A percentile compares a stretch with the other conserved stretches of the same genome.
Evolutionary conservation across 2,329 filamentous ascomycete genomes (phyloP).

Genomic region (Cladophialophora exuberans): DNA sequence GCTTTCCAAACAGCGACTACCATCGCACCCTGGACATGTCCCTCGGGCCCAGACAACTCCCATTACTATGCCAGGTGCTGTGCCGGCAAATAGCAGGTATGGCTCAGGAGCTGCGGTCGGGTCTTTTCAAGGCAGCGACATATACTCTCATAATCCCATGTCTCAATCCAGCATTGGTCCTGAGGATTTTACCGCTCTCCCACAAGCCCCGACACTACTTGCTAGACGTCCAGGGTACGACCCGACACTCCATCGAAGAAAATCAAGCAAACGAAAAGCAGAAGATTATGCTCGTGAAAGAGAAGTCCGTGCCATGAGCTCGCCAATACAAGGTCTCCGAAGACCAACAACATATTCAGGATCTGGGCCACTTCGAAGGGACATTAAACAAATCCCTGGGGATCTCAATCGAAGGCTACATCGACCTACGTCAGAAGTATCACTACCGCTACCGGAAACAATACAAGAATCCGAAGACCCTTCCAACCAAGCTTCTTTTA

Average conservation of each 20-base stretch:
- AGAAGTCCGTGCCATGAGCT: conserved; percentile 84
- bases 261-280: conserved; percentile 76
- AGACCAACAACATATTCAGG: conserved; percentile 64
- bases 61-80: conserved; percentile 13
- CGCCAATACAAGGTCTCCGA: conserved; percentile 63
- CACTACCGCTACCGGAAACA: conserved; percentile 74
- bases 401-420: conserved; percentile 60
- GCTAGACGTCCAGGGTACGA: conserved; percentile 65
- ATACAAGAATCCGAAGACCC: conserved; percentile 70
- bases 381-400: conserved; percentile 66
- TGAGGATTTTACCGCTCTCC: conserved; percentile 46
- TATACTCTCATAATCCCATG: conserved; percentile 37
- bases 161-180: conserved; percentile 43
- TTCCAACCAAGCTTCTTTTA: conserved; percentile 76
- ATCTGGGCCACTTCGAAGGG: conserved; percentile 61
- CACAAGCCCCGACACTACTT: conserved; percentile 53
- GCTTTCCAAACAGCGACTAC: conserved; percentile 27
- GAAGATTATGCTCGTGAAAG: conserved; percentile 79
- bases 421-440: conserved; percentile 71
- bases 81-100: conserved; percentile 12
- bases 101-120: conserved; percentile 6
- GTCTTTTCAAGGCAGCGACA: conserved; percentile 8
- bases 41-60: conserved; percentile 17
- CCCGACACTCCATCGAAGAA: conserved; percentile 63
- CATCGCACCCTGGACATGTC: conserved; percentile 20